Conservation (phyloP, 1,284 basidiomycete species). For the Heterobasidion occidentale region DNA sequence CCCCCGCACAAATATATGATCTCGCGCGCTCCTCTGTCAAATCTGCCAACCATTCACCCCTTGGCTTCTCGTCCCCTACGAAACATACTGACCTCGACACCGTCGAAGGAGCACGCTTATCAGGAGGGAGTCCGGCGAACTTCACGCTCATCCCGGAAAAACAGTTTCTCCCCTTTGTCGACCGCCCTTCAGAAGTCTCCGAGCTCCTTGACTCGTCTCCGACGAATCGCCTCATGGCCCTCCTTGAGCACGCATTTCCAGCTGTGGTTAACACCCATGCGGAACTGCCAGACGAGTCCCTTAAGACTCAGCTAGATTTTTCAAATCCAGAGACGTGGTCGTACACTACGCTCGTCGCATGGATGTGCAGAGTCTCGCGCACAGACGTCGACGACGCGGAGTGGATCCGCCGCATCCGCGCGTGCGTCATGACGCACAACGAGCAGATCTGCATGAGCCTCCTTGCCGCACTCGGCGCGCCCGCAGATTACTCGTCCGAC, state of each 20-base stretch:
- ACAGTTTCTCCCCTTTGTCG: conserved; percentile 25
- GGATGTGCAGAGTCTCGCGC: conserved; percentile 21
- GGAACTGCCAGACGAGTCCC: background rate
- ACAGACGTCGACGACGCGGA: conserved; percentile 18
- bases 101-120: too few species aligned
- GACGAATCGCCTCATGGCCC: conserved; percentile 21
- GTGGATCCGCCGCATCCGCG: conserved; percentile 20
- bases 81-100: too few species aligned
- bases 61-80: too few species aligned
- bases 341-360: conserved; percentile 19
- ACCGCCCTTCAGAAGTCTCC: conserved; percentile 22
- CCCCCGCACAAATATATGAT: too few species aligned
- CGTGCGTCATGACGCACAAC: conserved; percentile 23
- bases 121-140: conserved; percentile 6
- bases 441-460: conserved; percentile 27
- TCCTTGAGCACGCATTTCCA: conserved; percentile 24
- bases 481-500: conserved; percentile 12
- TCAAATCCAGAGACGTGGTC: conserved; percentile 21
- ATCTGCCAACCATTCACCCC: too few species aligned
- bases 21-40: too few species aligned
- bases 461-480: conserved; percentile 25
- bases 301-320: background rate
- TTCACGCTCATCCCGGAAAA: conserved; percentile 21
- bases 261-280: conserved; percentile 3
- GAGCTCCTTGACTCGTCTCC: conserved; percentile 20